phyloP scores from a whole-genome alignment of 129 eudicot species.

The Escallonia rubra region DNA sequence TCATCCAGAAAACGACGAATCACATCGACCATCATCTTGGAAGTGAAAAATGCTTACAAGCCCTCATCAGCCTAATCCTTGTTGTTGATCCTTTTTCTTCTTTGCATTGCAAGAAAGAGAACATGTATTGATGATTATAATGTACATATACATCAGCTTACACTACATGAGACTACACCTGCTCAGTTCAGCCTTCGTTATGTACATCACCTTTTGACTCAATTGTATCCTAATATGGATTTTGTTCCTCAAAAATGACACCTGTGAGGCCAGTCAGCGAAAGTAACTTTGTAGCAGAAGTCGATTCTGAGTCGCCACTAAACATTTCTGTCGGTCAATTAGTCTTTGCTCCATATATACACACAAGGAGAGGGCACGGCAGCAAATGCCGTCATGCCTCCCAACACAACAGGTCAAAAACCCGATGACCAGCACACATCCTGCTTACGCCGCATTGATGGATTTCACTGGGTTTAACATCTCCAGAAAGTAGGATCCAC shows the following conservation, averaged over 20 bases:
- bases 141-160: not conserved
- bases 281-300: not conserved
- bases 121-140: not conserved
- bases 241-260: not conserved
- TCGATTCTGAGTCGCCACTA: not conserved
- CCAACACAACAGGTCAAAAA: not conserved
- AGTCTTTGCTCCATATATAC: conserved; percentile 4
- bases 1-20: too few relatives aligned
- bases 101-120: not conserved
- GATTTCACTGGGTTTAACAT: not conserved
- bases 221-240: not conserved
- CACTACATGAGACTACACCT: not conserved
- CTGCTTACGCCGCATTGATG: not conserved
- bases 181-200: conserved; percentile 5
- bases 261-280: not conserved
- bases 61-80: too few relatives aligned
- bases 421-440: not conserved
- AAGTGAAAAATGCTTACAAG: too few relatives aligned
- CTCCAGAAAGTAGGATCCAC: conserved; percentile 2
- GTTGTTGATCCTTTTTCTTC: not conserved
- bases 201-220: conserved; percentile 1
- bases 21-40: too few relatives aligned
- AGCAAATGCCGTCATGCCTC: not conserved
- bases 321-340: conserved; percentile 1
- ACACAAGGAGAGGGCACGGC: not conserved